Evolutionary conservation across 2,329 filamentous ascomycete species (phyloP), one percentile per base, ranked within the genome.

Genomic region (Ophiostoma fasciatum): DNA sequence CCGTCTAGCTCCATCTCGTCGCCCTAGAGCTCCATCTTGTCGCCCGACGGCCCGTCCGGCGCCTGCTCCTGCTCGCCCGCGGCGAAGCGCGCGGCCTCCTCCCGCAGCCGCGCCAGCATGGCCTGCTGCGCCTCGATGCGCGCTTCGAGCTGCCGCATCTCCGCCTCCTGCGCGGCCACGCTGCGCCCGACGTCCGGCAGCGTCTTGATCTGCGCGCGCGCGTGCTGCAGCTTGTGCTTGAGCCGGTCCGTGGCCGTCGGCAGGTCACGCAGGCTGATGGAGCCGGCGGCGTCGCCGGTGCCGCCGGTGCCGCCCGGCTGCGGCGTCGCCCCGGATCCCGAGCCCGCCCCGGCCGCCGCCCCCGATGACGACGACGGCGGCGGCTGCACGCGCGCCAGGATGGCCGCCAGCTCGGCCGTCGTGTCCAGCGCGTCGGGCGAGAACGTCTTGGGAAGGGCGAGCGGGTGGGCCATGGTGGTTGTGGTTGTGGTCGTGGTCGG

Each of bases 401-500:
- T 73, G 40, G 75, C 68, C 50, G 83, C 78, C 36, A 94, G 73
- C 50, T 85, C 75, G 19, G 85, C 83, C 36, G 93, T 71, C 47
- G 84, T 74, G 62, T 94, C 87, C 60, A 94, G 83, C 33, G 75
- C 74, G 56, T 87, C 78, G 20, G 87, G 81, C 33, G 82, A 71
- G 43, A 90, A 79, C 38, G 78, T 74, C 3, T 70, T 60, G 22
- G 78, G 68, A 40, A 71, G 60, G 43, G 63, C 60, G 50, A 68
- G 63, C 17, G 58, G 61, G 50, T 58, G 62, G 32, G 58, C 48
- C 31, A 35, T 42, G 22, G 26, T 26, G 33, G 21, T 25, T 13
- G n/a, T n/a, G n/a, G n/a, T n/a, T n/a, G n/a, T n/a, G n/a, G n/a
- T n/a, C n/a, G n/a, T n/a, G n/a, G n/a, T n/a, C n/a, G n/a, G n/a